Evolutionary conservation across 2,329 filamentous ascomycete species (phyloP).

Genomic region (Calonectria hawksworthii): DNA sequence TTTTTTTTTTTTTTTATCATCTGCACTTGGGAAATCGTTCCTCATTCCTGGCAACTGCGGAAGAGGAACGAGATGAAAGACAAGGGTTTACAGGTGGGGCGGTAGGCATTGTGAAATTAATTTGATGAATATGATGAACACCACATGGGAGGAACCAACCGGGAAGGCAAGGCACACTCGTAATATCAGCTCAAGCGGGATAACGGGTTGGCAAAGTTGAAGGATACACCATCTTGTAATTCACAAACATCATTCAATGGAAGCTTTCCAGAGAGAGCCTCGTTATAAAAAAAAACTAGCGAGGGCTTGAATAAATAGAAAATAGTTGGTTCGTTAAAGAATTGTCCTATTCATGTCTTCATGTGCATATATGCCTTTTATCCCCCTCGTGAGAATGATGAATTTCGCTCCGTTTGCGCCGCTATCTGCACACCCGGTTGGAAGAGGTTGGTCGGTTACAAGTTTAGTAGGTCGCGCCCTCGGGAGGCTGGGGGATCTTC

Average conservation of each 20-base stretch:
- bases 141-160: constrained; percentile 13
- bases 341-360: constrained; percentile 27
- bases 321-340: constrained; percentile 35
- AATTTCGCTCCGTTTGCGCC: constrained; percentile 19
- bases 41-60: constrained; percentile 1
- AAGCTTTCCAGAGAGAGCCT: constrained; percentile 30
- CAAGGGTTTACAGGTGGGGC: background rate
- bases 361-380: constrained; percentile 16
- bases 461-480: constrained; percentile 73
- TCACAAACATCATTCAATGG: constrained; percentile 33
- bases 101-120: constrained; percentile 4
- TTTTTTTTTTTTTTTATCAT: constrained; percentile 6
- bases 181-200: constrained; percentile 6
- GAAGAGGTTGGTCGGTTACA: background rate
- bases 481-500: constrained; percentile 93
- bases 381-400: constrained; percentile 13
- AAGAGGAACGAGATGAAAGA: constrained; percentile 14
- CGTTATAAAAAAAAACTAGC: background rate
- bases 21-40: background rate
- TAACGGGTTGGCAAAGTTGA: constrained; percentile 30
- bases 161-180: constrained; percentile 30
- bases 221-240: constrained; percentile 47
- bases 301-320: constrained; percentile 27
- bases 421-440: background rate
- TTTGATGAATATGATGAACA: constrained; percentile 29